Base-by-base conservation (phyloP, 148 eudicot species). In the Diospyros lotus region DNA sequence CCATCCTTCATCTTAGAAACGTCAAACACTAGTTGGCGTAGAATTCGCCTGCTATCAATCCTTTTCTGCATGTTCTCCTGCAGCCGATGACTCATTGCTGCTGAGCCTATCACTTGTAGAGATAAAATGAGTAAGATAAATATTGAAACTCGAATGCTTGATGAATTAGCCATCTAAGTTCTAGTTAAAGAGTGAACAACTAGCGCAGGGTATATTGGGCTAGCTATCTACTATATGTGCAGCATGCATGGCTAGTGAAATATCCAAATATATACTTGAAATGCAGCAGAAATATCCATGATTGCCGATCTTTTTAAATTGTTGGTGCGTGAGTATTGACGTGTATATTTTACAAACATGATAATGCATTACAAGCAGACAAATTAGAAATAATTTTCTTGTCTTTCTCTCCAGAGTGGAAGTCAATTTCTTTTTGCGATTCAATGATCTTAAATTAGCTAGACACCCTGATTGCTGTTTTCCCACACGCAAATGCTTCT, bases 71-170 rank as follows among this genome's bases (percentile, higher is more conserved):
- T 66, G 45, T 8, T 67, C 5, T 58, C 43, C 4, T n/a, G 38
- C 39, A 64, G 77, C 4, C 75, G 77, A 48, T 73, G 66, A 54
- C 83, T 80, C 2, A 46, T 17, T 54, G 76, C 83, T 44, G n/a
- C 38, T 2, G 64, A 41, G 5, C 11, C 40, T 44, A 56, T 44
- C 8, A 73, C 45, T 67, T 72, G 56, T 45, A 64, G 48, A 52
- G 73, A 55, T 54, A 73, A 17, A 1, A 74, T n/a, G 15, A 77
- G 0, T 28, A 28, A 2, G 55, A 77, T 42, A 51, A 77, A 43
- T 18, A 74, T 38, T 58, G 67, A 62, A 67, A 60, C 58, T 59
- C 3, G 28, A 28, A 39, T 9, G 42, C 15, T 15, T 56, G 60
- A 42, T 40, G 79, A 68, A 2, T 56, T 69, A 9, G 67, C 58